A percentile compares a stretch with the other conserved stretches of the same genome.
Conservation (phyloP, 208 protist genomes). For the Leptomonas pyrrhocoris region DNA sequence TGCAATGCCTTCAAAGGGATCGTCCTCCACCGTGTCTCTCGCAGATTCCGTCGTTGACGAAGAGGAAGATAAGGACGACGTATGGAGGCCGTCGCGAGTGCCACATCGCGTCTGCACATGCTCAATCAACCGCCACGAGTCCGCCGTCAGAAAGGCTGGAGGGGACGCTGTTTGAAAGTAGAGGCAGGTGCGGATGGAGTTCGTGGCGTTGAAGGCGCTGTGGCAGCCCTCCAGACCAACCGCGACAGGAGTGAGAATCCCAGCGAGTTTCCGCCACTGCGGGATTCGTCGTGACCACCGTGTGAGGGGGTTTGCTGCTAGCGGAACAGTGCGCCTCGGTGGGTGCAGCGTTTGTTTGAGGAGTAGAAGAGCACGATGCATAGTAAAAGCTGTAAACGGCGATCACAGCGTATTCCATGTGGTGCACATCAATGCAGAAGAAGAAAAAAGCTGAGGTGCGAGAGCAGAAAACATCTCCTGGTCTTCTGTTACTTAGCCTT, state of each 20-base stretch:
- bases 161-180: constrained; percentile 71
- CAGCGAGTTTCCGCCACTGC: constrained; percentile 30
- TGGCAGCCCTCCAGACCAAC: constrained; percentile 85
- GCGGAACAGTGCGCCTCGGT: constrained; percentile 37
- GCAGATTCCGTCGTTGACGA: not conserved
- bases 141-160: constrained; percentile 63
- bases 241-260: constrained; percentile 16
- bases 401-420: too few species aligned
- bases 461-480: too few species aligned
- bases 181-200: constrained; percentile 78
- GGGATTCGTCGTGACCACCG: constrained; percentile 68
- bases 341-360: constrained; percentile 58
- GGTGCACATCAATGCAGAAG: not conserved
- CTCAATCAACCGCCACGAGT: constrained; percentile 53
- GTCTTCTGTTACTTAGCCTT: too few species aligned
- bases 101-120: constrained; percentile 41
- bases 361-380: not conserved
- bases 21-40: not conserved
- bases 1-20: constrained; percentile 29
- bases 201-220: constrained; percentile 88
- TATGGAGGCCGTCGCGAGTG: not conserved
- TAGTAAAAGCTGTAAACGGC: too few species aligned
- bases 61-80: not conserved
- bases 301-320: constrained; percentile 62
- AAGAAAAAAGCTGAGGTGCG: not conserved